phyloP scores from a whole-genome alignment of 2,329 filamentous ascomycete genomes.

The Epichloe gansuensis region DNA sequence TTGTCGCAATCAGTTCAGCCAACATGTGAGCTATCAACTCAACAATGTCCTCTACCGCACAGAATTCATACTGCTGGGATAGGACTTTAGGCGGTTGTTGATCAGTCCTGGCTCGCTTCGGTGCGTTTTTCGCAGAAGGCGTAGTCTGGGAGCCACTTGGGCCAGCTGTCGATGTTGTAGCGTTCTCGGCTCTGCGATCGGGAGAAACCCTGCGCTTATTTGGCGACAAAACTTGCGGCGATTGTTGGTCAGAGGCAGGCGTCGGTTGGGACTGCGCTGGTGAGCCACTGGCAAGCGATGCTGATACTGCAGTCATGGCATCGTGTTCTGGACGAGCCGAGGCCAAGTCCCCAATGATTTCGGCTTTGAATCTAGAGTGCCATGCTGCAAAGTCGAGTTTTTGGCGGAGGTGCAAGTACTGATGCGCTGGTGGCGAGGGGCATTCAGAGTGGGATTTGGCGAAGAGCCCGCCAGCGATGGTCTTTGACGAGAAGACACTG shows the following conservation, averaged over 20 bases:
- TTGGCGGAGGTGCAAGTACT: not conserved
- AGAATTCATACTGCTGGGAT: conserved; percentile 68
- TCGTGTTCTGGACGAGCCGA: not conserved
- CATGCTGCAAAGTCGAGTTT: not conserved
- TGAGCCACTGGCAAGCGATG: not conserved
- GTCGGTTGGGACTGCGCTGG: not conserved
- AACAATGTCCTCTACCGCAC: conserved; percentile 75
- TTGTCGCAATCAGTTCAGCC: conserved; percentile 84
- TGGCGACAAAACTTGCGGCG: conserved; percentile 15
- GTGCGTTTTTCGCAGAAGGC: conserved; percentile 5
- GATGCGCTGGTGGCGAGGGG: conserved; percentile 14
- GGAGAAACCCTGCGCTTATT: conserved; percentile 22
- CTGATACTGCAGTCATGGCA: not conserved
- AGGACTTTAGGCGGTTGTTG: conserved; percentile 43
- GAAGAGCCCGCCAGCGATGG: conserved; percentile 12
- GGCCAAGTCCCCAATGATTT: not conserved
- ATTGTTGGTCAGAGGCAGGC: not conserved
- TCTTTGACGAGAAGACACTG: not conserved
- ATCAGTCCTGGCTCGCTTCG: conserved; percentile 44
- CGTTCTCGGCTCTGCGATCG: not conserved
- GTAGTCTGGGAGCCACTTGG: not conserved
- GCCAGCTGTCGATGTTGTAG: not conserved
- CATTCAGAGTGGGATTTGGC: conserved; percentile 1
- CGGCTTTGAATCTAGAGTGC: not conserved
- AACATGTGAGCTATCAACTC: conserved; percentile 90